A percentile compares a stretch with the other conserved stretches of the same genome.
Evolutionary conservation across 129 eudicot species (phyloP).

Genomic region (Deinandra increscens): DNA sequence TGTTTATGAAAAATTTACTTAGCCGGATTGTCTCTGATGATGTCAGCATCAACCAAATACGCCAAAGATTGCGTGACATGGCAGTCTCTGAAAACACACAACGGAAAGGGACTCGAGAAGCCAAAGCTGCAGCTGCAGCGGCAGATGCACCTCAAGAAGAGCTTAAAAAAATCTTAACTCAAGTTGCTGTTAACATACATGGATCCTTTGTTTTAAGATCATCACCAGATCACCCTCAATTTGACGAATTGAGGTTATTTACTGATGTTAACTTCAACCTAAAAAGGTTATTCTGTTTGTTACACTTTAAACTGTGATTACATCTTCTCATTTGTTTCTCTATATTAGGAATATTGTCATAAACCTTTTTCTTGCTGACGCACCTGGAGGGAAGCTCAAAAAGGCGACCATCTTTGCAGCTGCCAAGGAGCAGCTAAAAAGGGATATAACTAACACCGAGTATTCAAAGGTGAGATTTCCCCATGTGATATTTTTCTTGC

Average conservation of each 20-base stretch:
- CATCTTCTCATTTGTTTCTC: slow-evolving; percentile 4
- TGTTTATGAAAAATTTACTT: neutral
- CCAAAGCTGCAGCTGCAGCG: slow-evolving; percentile 52
- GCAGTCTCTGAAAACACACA: slow-evolving; percentile 44
- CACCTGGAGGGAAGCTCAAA: slow-evolving; percentile 70
- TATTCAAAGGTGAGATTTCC: slow-evolving; percentile 57
- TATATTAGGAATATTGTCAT: slow-evolving; percentile 62
- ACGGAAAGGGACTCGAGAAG: slow-evolving; percentile 46
- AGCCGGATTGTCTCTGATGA: slow-evolving; percentile 4
- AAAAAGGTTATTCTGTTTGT: neutral
- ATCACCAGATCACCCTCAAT: slow-evolving; percentile 62
- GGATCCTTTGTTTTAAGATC: slow-evolving; percentile 66
- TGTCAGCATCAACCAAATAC: slow-evolving; percentile 63
- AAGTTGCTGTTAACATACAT: slow-evolving; percentile 69
- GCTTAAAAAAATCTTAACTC: slow-evolving; percentile 45
- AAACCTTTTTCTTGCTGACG: slow-evolving; percentile 67
- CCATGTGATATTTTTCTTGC: neutral
- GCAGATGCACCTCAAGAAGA: slow-evolving; percentile 68
- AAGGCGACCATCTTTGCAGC: slow-evolving; percentile 72
- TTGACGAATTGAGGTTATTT: slow-evolving; percentile 62
- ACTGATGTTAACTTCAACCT: neutral
- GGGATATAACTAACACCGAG: slow-evolving; percentile 44
- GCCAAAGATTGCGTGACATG: slow-evolving; percentile 59
- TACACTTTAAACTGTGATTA: neutral
- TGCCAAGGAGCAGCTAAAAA: slow-evolving; percentile 55